Evolutionary conservation across 441 rosid species (phyloP), one percentile per base, ranked within the genome.

Genomic region (Erodium moschatum): DNA sequence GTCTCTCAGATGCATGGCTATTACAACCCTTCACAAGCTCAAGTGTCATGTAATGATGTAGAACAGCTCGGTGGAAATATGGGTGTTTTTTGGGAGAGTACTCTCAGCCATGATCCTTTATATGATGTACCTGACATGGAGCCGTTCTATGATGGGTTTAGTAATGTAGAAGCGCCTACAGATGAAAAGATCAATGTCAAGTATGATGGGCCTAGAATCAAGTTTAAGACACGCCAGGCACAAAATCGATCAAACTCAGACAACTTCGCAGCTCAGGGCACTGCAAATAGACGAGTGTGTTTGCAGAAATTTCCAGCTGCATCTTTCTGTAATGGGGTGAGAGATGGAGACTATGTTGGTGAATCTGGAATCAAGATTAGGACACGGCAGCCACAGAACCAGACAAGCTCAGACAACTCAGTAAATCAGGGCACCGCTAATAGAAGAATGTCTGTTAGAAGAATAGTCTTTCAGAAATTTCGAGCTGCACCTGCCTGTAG

Each of bases 361-460:
- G 81, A 79, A 64, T 77, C 85, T 46, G 83, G 82, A 71, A 81
- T 85, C 80, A 84, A 79, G 74, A 80, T 80, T 67, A 84, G 89
- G 77, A 15, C 79, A 67, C 82, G 79, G 60, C 91, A 77, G 72
- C 69, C 81, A 77, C 85, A 71, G 66, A 69, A 73, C 29, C 76
- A 38, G 12, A 70, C 76, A 13, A 63, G 62, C 74, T 56, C 80
- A 0, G 82, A 74, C 65, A 75, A 67, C 69, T 56, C 69, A 33
- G 70, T 46, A 50, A 5, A n/a, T 73, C 95, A 87, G 78, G 97
- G 95, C 63, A 84, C 85, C 78, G 97, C 96, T 69, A 76, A 81
- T 42, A 88, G 95, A 79, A 86, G 97, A 83, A 5, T 40, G 7
- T 6, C 44, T 40, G 9, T 0, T 40, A 40, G 44, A 8, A 40